These are phyloP conservation scores for Sherardia arvensis DNA, from an alignment of 257 asterid species.

Conservation along the genomic window DNA sequence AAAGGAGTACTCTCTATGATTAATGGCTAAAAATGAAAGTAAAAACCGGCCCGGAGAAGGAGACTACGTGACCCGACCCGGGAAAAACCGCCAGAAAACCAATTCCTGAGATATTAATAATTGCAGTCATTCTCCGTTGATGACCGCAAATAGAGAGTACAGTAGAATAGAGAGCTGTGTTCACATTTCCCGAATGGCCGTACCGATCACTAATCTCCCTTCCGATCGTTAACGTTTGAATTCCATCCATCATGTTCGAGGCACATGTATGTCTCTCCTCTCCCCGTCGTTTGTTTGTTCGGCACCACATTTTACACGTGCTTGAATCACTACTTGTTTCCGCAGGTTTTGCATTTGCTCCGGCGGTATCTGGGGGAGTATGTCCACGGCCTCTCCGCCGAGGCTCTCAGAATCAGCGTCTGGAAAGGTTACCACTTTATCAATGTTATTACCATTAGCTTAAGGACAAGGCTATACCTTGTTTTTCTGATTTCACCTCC, in stretches of 20 bases:
- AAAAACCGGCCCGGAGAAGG: not conserved
- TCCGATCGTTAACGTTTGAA: constrained; percentile 5
- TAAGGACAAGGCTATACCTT: too few relatives aligned
- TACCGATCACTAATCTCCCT: constrained; percentile 10
- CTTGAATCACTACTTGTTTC: not conserved
- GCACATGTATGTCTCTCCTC: constrained; percentile 31
- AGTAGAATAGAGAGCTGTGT: not conserved
- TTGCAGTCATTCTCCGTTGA: not conserved
- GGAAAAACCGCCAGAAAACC: not conserved
- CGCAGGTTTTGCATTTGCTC: constrained; percentile 94
- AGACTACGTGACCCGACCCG: not conserved
- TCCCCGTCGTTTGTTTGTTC: not conserved
- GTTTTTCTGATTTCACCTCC: not conserved
- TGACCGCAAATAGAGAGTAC: not conserved
- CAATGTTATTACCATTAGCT: too few relatives aligned
- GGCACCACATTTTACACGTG: not conserved
- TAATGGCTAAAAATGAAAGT: not conserved
- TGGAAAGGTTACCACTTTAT: constrained; percentile 99
- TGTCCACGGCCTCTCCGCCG: constrained; percentile 96
- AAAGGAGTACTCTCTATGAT: not conserved
- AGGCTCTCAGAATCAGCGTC: constrained; percentile 93
- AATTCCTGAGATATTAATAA: not conserved
- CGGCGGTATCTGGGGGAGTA: constrained; percentile 97
- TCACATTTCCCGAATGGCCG: constrained; percentile 9
- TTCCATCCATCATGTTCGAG: constrained; percentile 37